Evolutionary conservation across 2,329 filamentous ascomycete species (phyloP).

Genomic region (Trematosphaeria pertusa): DNA sequence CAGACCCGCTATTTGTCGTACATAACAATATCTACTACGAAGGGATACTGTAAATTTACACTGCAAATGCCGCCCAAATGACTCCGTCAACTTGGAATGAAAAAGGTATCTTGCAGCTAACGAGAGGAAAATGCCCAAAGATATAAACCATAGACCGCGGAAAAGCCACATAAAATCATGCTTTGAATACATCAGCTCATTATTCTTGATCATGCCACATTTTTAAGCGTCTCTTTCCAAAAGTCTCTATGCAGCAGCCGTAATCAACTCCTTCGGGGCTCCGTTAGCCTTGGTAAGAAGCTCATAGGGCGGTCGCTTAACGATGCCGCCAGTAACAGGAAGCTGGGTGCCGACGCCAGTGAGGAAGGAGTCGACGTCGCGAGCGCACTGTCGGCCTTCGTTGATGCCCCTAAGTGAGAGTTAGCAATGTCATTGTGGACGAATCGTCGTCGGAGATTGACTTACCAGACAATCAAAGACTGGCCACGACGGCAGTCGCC

Average conservation of each 20-base stretch:
- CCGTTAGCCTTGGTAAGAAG: constrained; percentile 59
- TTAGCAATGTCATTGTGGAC: constrained; percentile 35
- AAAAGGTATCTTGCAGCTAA: constrained; percentile 47
- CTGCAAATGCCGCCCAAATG: constrained; percentile 40
- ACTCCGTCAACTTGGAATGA: constrained; percentile 39
- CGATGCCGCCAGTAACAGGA: constrained; percentile 90
- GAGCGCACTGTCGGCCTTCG: constrained; percentile 89
- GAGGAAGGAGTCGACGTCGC: constrained; percentile 89
- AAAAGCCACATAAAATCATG: constrained; percentile 18
- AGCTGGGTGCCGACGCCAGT: constrained; percentile 76
- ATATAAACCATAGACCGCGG: constrained; percentile 19
- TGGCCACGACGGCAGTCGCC: constrained; percentile 95
- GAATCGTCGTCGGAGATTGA: constrained; percentile 25
- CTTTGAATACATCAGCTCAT: constrained; percentile 4
- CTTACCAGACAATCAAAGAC: constrained; percentile 93
- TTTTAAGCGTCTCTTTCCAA: constrained; percentile 8
- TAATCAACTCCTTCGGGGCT: constrained; percentile 47
- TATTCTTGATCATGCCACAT: constrained; percentile 9
- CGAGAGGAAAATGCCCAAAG: constrained; percentile 24
- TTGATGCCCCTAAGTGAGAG: constrained; percentile 79
- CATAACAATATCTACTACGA: too few relatives aligned
- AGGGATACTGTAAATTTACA: too few relatives aligned
- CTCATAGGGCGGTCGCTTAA: constrained; percentile 81
- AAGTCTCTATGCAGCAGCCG: constrained; percentile 40
- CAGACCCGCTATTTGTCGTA: too few relatives aligned